Evolutionary conservation across 169 alveolate species (phyloP), one percentile per base, ranked within the genome.

Genomic region (Neospora caninum): DNA sequence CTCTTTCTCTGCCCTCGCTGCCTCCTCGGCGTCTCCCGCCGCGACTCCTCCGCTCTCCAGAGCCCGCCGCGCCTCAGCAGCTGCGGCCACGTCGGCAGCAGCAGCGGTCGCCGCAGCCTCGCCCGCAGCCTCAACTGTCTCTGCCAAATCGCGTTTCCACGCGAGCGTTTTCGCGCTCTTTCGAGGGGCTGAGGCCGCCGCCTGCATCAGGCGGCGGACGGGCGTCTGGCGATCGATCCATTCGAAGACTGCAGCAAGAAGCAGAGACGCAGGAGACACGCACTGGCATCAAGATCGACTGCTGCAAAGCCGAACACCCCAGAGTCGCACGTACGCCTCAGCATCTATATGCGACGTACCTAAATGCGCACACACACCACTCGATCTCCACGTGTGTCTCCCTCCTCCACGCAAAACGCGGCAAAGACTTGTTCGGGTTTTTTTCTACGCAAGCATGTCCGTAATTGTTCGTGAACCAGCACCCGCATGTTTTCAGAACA

Each of bases 221-320:
- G 95, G 95, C 16, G 95, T 87, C 29, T 36, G 18, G 9, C 83
- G 64, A 88, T 93, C 95, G 27, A 93, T 49, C 95, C 95, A 93
- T 36, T 69, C 91, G 31, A 92, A 34, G 93, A 93, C 95, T 93
- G 93, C 88, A 49, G 53, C 27, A 86, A 25, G n/a, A 80, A 31
- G 83, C 70, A 54, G 39, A 36, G 54, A 38, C n/a, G 67, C 89
- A 80, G 27, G 20, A 80, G 27, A 80, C 53, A 80, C 36, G 53
- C 43, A 80, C 31, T 6, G 20, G 25, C 54, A 41, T 9, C 22
- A 67, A 82, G 41, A 82, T 41, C 1, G 34, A 29, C 58, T 10
- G 36, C 6, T 82, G 25, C 89, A 4, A 69, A 69, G 34, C 6
- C 34, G 82, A 18, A 69, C 38, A 69, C 82, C 82, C 82, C 22